phyloP scores from a whole-genome alignment of 2,329 filamentous ascomycete genomes.

The Aspergillus felis region DNA sequence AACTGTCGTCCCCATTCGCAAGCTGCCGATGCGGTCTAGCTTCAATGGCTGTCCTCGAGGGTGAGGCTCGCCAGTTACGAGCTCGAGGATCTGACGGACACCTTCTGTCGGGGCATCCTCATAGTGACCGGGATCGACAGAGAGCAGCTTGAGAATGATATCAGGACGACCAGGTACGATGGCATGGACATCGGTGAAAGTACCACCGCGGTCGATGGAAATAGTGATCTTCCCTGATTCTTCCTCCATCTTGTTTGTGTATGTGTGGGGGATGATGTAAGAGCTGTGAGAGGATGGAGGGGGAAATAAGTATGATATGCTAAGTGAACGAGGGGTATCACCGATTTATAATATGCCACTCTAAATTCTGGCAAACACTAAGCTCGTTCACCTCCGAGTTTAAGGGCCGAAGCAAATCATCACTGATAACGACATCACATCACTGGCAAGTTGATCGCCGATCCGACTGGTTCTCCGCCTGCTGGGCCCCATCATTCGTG shows the following conservation, averaged over 20 bases:
- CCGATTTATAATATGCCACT: slow-evolving; percentile 10
- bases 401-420: background rate
- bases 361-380: background rate
- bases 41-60: slow-evolving; percentile 34
- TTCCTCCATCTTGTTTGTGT: slow-evolving; percentile 18
- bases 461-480: slow-evolving; percentile 6
- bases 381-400: background rate
- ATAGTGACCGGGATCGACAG: slow-evolving; percentile 38
- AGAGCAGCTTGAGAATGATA: slow-evolving; percentile 39
- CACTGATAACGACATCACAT: background rate
- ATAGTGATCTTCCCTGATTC: slow-evolving; percentile 32
- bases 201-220: slow-evolving; percentile 39
- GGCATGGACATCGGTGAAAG: slow-evolving; percentile 39
- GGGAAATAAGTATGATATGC: background rate
- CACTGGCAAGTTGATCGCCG: background rate
- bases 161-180: slow-evolving; percentile 34
- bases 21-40: slow-evolving; percentile 43
- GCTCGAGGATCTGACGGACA: slow-evolving; percentile 65
- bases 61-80: slow-evolving; percentile 32
- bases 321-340: slow-evolving; percentile 5
- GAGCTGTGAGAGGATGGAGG: background rate
- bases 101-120: slow-evolving; percentile 66
- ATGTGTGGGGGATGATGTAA: background rate
- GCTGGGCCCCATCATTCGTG: background rate
- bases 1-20: slow-evolving; percentile 92